phyloP scores from a whole-genome alignment of 352 stramenopile species.

The Globisporangium perplexum region DNA sequence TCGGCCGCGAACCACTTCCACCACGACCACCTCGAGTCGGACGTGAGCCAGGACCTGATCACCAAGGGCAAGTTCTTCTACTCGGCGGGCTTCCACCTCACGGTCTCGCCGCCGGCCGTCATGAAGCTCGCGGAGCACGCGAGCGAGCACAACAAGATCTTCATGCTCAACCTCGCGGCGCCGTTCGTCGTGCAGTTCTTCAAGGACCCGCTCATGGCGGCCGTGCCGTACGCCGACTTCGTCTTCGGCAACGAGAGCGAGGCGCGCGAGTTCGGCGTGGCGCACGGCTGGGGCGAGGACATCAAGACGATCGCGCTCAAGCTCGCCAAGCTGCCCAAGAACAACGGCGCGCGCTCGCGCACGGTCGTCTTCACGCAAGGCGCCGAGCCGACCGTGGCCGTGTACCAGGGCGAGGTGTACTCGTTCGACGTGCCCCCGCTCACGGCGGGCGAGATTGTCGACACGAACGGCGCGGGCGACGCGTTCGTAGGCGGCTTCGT shows the following conservation, averaged over 20 bases:
- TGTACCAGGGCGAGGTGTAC: conserved; percentile 90
- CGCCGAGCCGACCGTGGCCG: conserved; percentile 93
- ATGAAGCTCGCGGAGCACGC: conserved; percentile 93
- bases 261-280: conserved; percentile 92
- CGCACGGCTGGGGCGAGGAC: conserved; percentile 87
- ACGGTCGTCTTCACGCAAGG: conserved; percentile 99
- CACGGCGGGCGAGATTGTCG: conserved; percentile 90
- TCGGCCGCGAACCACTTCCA: conserved; percentile 99
- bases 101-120: conserved; percentile 92
- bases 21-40: conserved; percentile 74
- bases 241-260: conserved; percentile 99
- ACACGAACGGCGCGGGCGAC: conserved; percentile 99
- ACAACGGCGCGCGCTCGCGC: conserved; percentile 83
- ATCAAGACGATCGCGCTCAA: conserved; percentile 91
- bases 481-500: conserved; percentile 99
- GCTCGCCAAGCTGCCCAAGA: conserved; percentile 92
- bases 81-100: conserved; percentile 98
- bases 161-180: conserved; percentile 97
- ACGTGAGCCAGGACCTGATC: conserved; percentile 93
- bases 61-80: conserved; percentile 95
- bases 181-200: conserved; percentile 99
- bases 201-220: conserved; percentile 92
- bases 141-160: conserved; percentile 91
- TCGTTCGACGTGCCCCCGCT: conserved; percentile 91
- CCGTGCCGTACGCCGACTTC: conserved; percentile 95